Evolutionary conservation across 108 stramenopile species (phyloP), one percentile per base, ranked within the genome.

Genomic region (Aurantiochytrium sp.): DNA sequence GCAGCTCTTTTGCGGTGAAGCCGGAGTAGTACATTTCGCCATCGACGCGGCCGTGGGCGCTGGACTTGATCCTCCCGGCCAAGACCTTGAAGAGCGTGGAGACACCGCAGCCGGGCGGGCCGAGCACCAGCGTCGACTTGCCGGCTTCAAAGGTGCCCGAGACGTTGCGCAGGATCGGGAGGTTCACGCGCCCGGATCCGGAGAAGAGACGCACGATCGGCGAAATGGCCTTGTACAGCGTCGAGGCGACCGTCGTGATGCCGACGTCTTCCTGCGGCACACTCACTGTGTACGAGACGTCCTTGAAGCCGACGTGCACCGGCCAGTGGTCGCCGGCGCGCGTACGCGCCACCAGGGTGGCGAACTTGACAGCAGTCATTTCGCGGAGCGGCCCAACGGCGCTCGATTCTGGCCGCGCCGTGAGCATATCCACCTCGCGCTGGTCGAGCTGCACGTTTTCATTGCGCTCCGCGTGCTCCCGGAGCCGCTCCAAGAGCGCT

Each of bases 31-130:
- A n/a, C 15, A 86, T 39, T 6, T 81, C 73, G 12, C 73, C 73
- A 48, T 0, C 32, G 36, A 81, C 8, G 24, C 30, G 4, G 30
- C 86, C 4, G n/a, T 4, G 37, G 39, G 17, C 8, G 86, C 48
- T n/a, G 50, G 4, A 4, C 22, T 86, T 32, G 36, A 12, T 4
- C n/a, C 86, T 19, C 8, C 30, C 31, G 30, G 10, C 8, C 21
- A 34, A 19, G 30, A 39, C 37, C 73, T 48, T 81, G 45, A 86
- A 86, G n/a, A 86, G 55, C 4, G 93, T 92, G 36, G 92, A 90
- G 86, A 96, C 96, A 4, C 95, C 95, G 48, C 87, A 93, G 24
- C 95, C 95, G 8, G 96, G 97, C 31, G 95, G 93, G 36, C 95
- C 95, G n/a, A 95, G 86, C 10, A 97, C 93, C 24, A 97, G 93